Percentiles rank a stretch among this genome's conserved stretches.
phyloP scores from a whole-genome alignment of 2,329 filamentous ascomycete species.

The Colletotrichum costaricense region DNA sequence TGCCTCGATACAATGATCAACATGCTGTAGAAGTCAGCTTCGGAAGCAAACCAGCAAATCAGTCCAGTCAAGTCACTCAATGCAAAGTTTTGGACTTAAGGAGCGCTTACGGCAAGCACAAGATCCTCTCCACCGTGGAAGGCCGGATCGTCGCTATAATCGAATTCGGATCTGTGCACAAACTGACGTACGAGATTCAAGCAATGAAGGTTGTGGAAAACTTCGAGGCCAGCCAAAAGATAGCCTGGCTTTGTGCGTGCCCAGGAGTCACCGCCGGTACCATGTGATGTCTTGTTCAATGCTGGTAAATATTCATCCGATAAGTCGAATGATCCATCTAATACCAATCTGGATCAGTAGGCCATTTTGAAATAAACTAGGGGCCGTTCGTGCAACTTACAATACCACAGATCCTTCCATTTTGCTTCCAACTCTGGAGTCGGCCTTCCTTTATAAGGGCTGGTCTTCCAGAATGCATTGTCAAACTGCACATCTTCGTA shows the following conservation, averaged over 20 bases:
- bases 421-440: conserved; percentile 16
- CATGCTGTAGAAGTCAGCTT: conserved; percentile 5
- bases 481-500: conserved; percentile 24
- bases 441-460: conserved; percentile 25
- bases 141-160: conserved; percentile 22
- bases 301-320: conserved; percentile 3
- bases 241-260: conserved; percentile 14
- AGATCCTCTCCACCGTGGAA: conserved; percentile 17
- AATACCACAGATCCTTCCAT: conserved; percentile 25
- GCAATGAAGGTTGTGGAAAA: conserved; percentile 67
- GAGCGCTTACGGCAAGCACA: conserved; percentile 13
- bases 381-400: background rate
- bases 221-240: conserved; percentile 56
- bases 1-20: conserved; percentile 28
- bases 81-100: background rate
- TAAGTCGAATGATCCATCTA: conserved; percentile 24
- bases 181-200: conserved; percentile 54
- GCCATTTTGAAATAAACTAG: background rate
- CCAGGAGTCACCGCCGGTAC: conserved; percentile 9
- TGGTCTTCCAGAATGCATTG: conserved; percentile 24
- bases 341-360: background rate
- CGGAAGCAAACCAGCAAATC: too few species aligned
- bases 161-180: conserved; percentile 14
- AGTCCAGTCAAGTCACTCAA: background rate
- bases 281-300: conserved; percentile 14